Evolutionary conservation across 192 early-diverging fungal genomes (phyloP), one percentile per base, ranked within the genome.

Genomic region (Dispira simplex): DNA sequence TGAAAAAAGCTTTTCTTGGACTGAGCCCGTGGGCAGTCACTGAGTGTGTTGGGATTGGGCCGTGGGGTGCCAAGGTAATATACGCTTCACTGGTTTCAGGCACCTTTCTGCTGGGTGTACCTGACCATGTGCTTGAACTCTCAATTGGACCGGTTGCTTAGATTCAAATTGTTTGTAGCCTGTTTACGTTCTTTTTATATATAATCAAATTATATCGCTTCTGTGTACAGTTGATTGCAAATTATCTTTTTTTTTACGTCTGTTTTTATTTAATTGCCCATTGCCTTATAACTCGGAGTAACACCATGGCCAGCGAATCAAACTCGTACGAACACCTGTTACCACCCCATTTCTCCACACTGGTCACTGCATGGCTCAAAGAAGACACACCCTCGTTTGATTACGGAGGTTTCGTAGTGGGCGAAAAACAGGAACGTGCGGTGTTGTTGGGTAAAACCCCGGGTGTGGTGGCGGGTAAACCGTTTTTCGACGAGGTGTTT

Each of bases 301-400:
- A 6, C 32, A 39, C 6, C 1, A 39, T 39, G 32, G 32, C 32
- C 32, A 39, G 32, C 32, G 32, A 39, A 39, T 39, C 32, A 39
- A 39, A 39, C 32, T 39, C 75, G 46, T 75, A 78, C 63, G 73
- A 73, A 12, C 83, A 93, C 65, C 79, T 97, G 46, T 80, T 94
- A 11, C 87, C 92, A 8, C 73, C 82, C 11, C 79, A 79, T 59
- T 91, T 81, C 77, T 84, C 87, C 58, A 72, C 79, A 43, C 71
- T 80, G 43, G 86, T 97, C 52, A 69, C 83, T n/a, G 73, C 74
- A 53, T 97, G 92, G 89, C 78, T 97, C 11, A 76, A 84, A 69
- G 93, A 98, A 70, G 95, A 98, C 73, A 88, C 89, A n/a, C 92
- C 95, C 8, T 92, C 90, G 18, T 96, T 98, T 71, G 95, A 98